Evolutionary conservation across 2,329 filamentous ascomycete species (phyloP), one percentile per base, ranked within the genome.

Genomic region (Rachicladosporium sp.): DNA sequence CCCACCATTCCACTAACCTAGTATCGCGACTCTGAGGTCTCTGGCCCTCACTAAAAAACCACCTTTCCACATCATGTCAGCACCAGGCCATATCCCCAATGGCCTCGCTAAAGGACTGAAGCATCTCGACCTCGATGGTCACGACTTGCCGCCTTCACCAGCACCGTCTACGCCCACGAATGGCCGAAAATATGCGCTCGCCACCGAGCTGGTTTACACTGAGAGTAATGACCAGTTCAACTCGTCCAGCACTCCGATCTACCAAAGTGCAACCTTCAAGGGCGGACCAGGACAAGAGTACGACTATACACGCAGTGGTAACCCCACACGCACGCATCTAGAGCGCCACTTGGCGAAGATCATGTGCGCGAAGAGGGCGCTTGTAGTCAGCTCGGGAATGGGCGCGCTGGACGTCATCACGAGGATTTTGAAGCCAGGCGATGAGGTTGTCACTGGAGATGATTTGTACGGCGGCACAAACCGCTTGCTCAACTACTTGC

Each of bases 291-390:
- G 77, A 50, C 70, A 76, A 56, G 88, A 96, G 63, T 98, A 96
- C 64, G 91, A 98, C 68, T 98, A 98, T 69, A 96, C 91, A 44
- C 84, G 93, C 45, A 96, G 88, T 29, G 91, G 91, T 41, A 98
- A 98, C 61, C 91, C 91, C 11, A 98, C 91, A 43, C 78, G 91
- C 49, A 93, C 89, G 29, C 91, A 98, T 57, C 76, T 98, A 46
- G 91, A 98, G 68, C 79, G 89, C 43, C 91, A 98, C 63, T 71
- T 98, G 53, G 91, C 93, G 56, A 98, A 98, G 74, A 93, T 98
- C 60, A 98, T 98, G 93, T 88, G 85, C 52, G 91, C 91, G 34
- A 78, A 79, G 54, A 82, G 93, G 41, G 85, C 86, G 7, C 75
- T 98, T 37, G 89, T 93, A 36, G 89, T 96, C 33, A 87, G 88